Evolutionary conservation across 176 grass and related monocot genomes (phyloP).

Genomic region (Carex littledalei): DNA sequence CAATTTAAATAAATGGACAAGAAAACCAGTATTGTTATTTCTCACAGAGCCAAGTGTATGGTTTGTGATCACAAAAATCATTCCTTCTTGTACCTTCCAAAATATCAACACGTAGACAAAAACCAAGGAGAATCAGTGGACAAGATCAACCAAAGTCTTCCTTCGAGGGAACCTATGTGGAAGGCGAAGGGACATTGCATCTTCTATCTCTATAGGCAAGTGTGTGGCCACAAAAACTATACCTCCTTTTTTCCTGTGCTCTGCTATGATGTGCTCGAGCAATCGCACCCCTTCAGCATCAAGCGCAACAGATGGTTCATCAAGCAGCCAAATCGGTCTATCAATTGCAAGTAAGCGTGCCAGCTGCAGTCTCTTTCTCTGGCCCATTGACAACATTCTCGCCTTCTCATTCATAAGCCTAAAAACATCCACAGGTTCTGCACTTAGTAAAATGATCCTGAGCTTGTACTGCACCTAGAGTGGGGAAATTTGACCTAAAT

Average conservation of each 20-base stretch:
- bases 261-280: slow-evolving; percentile 75
- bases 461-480: neutral
- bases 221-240: slow-evolving; percentile 91
- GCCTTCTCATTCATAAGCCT: slow-evolving; percentile 88
- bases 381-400: slow-evolving; percentile 93
- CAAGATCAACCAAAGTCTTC: slow-evolving; percentile 77
- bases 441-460: neutral
- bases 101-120: neutral
- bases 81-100: neutral
- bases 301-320: slow-evolving; percentile 89
- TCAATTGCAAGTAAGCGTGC: slow-evolving; percentile 74
- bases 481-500: neutral
- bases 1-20: neutral
- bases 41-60: neutral
- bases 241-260: slow-evolving; percentile 86
- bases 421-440: neutral
- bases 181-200: slow-evolving; percentile 73
- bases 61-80: neutral
- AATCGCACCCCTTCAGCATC: slow-evolving; percentile 62
- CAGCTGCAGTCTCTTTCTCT: slow-evolving; percentile 80
- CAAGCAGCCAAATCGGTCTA: slow-evolving; percentile 88
- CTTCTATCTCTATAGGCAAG: slow-evolving; percentile 72
- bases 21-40: neutral
- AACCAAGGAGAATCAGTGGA: slow-evolving; percentile 38
- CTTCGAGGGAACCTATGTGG: slow-evolving; percentile 80